Evolutionary conservation across 768 basidiomycete genomes (phyloP).

Genomic region (Hydnum rufescens): DNA sequence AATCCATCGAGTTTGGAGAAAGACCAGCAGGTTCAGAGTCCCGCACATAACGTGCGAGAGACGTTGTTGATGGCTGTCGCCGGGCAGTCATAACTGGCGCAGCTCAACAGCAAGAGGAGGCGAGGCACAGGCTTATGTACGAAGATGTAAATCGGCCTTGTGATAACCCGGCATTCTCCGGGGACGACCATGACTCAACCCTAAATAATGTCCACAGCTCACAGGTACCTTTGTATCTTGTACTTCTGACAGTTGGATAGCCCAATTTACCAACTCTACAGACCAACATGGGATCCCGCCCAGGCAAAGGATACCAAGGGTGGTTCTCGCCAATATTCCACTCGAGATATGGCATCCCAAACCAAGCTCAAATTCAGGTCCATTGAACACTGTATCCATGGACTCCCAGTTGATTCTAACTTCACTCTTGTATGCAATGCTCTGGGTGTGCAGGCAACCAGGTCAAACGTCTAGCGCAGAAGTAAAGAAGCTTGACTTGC

Average conservation of each 20-base stretch:
- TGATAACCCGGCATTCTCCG: background rate
- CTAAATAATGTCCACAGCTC: conserved; percentile 1
- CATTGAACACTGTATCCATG: conserved; percentile 12
- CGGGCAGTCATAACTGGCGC: conserved; percentile 33
- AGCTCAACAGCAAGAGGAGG: background rate
- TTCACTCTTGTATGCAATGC: background rate
- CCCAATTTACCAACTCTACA: conserved; percentile 21
- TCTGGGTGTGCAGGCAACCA: conserved; percentile 41
- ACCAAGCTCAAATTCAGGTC: conserved; percentile 97
- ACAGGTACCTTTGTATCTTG: background rate
- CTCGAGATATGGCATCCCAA: conserved; percentile 83
- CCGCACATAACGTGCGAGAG: conserved; percentile 15
- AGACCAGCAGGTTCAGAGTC: conserved; percentile 15
- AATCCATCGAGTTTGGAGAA: conserved; percentile 43
- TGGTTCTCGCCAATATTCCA: conserved; percentile 81
- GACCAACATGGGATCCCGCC: conserved; percentile 95
- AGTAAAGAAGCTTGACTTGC: conserved; percentile 58
- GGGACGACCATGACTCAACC: background rate
- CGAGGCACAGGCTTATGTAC: background rate
- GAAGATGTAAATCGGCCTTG: background rate
- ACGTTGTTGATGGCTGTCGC: conserved; percentile 66
- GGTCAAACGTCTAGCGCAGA: conserved; percentile 74
- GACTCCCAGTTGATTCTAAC: background rate
- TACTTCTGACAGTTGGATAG: background rate
- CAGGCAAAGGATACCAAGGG: conserved; percentile 84